These are phyloP conservation scores for Pythium phragmiticola DNA, from an alignment of 352 stramenopile genomes.

Conservation along the genomic window DNA sequence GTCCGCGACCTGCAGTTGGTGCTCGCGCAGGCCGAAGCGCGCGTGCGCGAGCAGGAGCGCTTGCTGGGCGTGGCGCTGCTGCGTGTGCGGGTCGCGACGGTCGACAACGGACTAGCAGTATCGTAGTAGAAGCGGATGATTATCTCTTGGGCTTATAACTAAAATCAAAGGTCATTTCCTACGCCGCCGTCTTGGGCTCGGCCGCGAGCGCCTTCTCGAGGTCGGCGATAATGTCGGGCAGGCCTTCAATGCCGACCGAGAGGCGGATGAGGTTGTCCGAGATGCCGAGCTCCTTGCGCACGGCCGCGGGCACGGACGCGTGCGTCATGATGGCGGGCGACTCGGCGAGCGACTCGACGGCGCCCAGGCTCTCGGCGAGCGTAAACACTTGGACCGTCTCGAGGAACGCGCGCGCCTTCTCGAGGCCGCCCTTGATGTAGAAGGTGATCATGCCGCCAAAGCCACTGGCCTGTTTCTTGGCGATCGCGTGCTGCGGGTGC, in stretches of 20 bases:
- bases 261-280: conserved; percentile 92
- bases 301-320: conserved; percentile 85
- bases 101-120: conserved; percentile 22
- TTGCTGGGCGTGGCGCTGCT: conserved; percentile 46
- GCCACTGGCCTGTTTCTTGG: conserved; percentile 73
- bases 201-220: conserved; percentile 78
- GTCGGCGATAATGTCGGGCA: conserved; percentile 90
- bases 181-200: conserved; percentile 36
- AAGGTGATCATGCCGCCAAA: conserved; percentile 92
- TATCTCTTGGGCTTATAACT: not conserved
- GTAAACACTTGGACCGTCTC: conserved; percentile 92
- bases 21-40: conserved; percentile 40
- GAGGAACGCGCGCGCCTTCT: conserved; percentile 90
- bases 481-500: conserved; percentile 89
- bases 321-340: conserved; percentile 95
- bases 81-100: conserved; percentile 37
- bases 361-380: conserved; percentile 94
- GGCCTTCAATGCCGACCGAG: conserved; percentile 91
- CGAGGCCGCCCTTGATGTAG: conserved; percentile 88
- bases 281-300: conserved; percentile 89
- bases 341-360: conserved; percentile 92
- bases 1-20: conserved; percentile 42
- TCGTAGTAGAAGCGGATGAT: not conserved
- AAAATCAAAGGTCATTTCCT: not conserved
- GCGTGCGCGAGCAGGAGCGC: conserved; percentile 41